Evolutionary conservation across 1,284 basidiomycete genomes (phyloP).

Genomic region (Cutaneotrichosporon daszewskae): DNA sequence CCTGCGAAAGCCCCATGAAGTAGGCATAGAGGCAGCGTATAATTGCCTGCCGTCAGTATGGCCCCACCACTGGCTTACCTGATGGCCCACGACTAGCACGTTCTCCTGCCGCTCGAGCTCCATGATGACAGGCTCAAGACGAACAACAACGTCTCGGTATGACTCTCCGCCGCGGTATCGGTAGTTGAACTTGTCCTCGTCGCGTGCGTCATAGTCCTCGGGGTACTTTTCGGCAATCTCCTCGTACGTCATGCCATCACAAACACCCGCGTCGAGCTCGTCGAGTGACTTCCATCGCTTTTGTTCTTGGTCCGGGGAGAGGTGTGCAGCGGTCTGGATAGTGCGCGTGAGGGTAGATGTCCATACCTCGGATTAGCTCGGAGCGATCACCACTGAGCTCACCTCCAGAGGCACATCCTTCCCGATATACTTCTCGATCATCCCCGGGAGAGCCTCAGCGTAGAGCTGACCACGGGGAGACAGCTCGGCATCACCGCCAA

Average conservation of each 20-base stretch:
- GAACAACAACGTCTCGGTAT: conserved; percentile 90
- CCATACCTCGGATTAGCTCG: conserved; percentile 62
- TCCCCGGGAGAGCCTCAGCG: conserved; percentile 72
- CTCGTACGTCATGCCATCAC: conserved; percentile 99
- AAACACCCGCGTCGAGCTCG: conserved; percentile 97
- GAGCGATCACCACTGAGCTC: conserved; percentile 21
- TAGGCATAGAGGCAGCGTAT: conserved; percentile 91
- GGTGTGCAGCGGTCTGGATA: conserved; percentile 76
- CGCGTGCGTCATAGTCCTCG: conserved; percentile 96
- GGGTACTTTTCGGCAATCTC: conserved; percentile 97
- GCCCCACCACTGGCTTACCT: too few relatives aligned
- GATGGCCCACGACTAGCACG: conserved; percentile 90
- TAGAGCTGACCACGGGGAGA: conserved; percentile 82
- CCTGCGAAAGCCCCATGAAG: conserved; percentile 87
- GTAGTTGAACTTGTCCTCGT: conserved; percentile 99
- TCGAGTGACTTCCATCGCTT: conserved; percentile 98
- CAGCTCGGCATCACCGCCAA: conserved; percentile 88
- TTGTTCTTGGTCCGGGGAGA: conserved; percentile 86
- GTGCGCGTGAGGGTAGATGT: conserved; percentile 91
- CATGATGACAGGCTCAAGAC: conserved; percentile 97
- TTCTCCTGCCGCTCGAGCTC: conserved; percentile 97
- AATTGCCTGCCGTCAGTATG: too few relatives aligned
- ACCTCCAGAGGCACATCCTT: conserved; percentile 61
- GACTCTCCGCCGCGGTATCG: conserved; percentile 92
- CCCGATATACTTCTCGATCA: conserved; percentile 88